These are phyloP conservation scores for Zymoseptoria ardabiliae DNA, from an alignment of 2,329 filamentous ascomycete genomes.

Conservation along the genomic window DNA sequence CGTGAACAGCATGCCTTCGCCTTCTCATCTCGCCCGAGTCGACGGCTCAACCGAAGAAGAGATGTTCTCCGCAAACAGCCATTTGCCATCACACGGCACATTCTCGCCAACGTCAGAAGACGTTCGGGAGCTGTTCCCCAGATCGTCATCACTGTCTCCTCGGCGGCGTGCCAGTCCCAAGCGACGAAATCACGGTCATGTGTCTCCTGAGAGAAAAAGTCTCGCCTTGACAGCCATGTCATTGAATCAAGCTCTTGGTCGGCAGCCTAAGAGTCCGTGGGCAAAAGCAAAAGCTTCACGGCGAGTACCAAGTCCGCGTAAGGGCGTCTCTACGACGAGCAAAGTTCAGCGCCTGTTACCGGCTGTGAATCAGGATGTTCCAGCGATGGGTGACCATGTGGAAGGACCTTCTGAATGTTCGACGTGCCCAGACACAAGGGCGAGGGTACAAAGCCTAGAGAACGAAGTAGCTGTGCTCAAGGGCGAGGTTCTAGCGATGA, in stretches of 20 bases:
- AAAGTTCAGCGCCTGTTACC: not conserved
- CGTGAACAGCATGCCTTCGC: not conserved
- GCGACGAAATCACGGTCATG: not conserved
- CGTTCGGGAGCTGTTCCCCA: conserved; percentile 24
- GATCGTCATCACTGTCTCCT: conserved; percentile 22
- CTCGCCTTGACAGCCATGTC: conserved; percentile 5
- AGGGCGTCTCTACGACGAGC: not conserved
- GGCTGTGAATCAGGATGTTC: not conserved
- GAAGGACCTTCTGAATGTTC: conserved; percentile 5
- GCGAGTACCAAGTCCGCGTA: not conserved
- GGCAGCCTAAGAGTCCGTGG: conserved; percentile 19
- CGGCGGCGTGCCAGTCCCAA: not conserved
- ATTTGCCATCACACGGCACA: conserved; percentile 9
- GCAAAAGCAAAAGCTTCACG: conserved; percentile 15
- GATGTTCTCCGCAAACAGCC: conserved; percentile 12
- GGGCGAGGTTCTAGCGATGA: conserved; percentile 22
- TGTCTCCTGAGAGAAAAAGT: not conserved
- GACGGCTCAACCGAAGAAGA: conserved; percentile 18
- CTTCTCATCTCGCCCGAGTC: not conserved
- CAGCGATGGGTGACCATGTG: not conserved
- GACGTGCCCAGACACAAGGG: conserved; percentile 14
- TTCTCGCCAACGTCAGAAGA: conserved; percentile 20
- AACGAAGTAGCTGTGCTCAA: conserved; percentile 22
- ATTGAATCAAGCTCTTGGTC: conserved; percentile 8
- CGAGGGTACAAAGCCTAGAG: conserved; percentile 17